Evolutionary conservation across 768 basidiomycete species (phyloP).

Genomic region (Lactarius sp.): DNA sequence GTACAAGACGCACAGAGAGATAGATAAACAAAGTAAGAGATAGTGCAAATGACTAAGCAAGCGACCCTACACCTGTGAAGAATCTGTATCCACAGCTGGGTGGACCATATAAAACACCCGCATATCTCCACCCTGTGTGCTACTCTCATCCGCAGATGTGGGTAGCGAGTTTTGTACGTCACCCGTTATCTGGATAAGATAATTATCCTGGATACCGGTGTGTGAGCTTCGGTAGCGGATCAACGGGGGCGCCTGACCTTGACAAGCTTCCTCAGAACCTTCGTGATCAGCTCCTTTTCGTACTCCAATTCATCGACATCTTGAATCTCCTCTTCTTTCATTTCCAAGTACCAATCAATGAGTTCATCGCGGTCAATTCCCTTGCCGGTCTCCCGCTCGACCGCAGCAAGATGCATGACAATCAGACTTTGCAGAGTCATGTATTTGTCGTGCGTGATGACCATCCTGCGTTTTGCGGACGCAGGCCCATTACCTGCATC

Average conservation of each 20-base stretch:
- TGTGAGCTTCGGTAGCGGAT: not conserved
- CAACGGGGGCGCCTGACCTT: constrained; percentile 52
- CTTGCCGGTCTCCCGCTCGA: constrained; percentile 67
- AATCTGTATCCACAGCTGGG: constrained; percentile 75
- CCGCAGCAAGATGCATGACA: constrained; percentile 71
- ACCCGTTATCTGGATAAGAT: constrained; percentile 75
- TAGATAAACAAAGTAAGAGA: constrained; percentile 9
- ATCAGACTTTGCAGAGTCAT: constrained; percentile 85
- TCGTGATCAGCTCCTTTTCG: constrained; percentile 84
- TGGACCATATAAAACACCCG: constrained; percentile 89
- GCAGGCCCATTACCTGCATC: constrained; percentile 38
- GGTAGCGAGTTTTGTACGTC: constrained; percentile 77
- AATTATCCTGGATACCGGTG: constrained; percentile 60
- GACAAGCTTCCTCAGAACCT: constrained; percentile 83
- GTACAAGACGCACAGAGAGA: not conserved
- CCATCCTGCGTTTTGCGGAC: constrained; percentile 65
- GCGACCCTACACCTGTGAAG: constrained; percentile 11
- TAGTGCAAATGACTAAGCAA: constrained; percentile 19
- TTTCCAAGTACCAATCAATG: constrained; percentile 95
- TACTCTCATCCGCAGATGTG: constrained; percentile 56
- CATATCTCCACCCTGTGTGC: constrained; percentile 50
- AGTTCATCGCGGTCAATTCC: constrained; percentile 89
- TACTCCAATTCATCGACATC: constrained; percentile 85
- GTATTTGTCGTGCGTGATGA: constrained; percentile 96
- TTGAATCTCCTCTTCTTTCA: constrained; percentile 76